These are phyloP conservation scores for Parastagonospora nodorum DNA, from an alignment of 2,329 filamentous ascomycete species.

Conservation along the genomic window DNA sequence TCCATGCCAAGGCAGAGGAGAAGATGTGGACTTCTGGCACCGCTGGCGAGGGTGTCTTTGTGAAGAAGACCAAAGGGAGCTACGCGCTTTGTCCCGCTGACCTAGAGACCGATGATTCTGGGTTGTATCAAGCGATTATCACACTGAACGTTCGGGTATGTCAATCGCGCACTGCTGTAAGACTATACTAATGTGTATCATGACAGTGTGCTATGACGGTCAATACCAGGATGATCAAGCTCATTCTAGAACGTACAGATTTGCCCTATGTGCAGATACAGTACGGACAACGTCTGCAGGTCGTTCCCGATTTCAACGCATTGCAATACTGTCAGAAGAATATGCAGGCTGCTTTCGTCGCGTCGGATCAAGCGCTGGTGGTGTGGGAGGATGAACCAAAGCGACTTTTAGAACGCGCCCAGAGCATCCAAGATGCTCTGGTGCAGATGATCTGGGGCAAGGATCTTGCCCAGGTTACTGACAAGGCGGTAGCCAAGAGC, in stretches of 20 bases:
- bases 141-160: slow-evolving; percentile 61
- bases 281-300: slow-evolving; percentile 64
- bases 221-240: slow-evolving; percentile 66
- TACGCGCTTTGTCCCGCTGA: slow-evolving; percentile 59
- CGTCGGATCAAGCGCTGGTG: slow-evolving; percentile 70
- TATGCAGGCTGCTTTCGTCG: slow-evolving; percentile 80
- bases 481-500: slow-evolving; percentile 42
- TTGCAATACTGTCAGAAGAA: slow-evolving; percentile 70
- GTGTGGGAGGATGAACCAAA: slow-evolving; percentile 84
- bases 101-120: slow-evolving; percentile 51
- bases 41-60: slow-evolving; percentile 59
- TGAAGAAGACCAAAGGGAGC: slow-evolving; percentile 58
- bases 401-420: slow-evolving; percentile 71
- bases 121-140: slow-evolving; percentile 57
- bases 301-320: slow-evolving; percentile 62
- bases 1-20: slow-evolving; percentile 66
- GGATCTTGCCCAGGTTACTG: slow-evolving; percentile 51
- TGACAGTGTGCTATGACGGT: slow-evolving; percentile 68
- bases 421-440: slow-evolving; percentile 74
- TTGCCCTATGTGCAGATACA: slow-evolving; percentile 63
- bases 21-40: slow-evolving; percentile 56
- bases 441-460: slow-evolving; percentile 71
- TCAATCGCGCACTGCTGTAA: neutral
- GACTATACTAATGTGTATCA: slow-evolving; percentile 7
- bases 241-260: slow-evolving; percentile 58